Evolutionary conservation across 305 asterid genomes (phyloP), one percentile per base, ranked within the genome.

Genomic region (Fraxinus angustifolia): DNA sequence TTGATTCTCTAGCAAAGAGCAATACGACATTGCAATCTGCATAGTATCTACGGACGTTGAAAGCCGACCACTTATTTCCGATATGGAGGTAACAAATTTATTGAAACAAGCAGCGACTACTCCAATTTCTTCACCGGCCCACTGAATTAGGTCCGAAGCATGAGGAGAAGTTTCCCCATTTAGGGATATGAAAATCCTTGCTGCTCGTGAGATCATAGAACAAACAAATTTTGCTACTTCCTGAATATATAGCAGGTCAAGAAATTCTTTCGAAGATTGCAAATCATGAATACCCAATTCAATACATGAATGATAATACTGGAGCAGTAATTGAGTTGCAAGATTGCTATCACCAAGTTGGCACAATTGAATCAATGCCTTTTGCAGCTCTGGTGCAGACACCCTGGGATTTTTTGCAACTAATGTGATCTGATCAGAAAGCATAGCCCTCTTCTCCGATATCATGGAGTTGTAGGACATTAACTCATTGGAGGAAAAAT

Each of bases 151-250:
- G 40, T 82, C 90, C 0, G 88, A 82, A 70, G 90, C 28, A 83
- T 82, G 80, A 80, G 87, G 78, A 65, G 89, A 45, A 19, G 83
- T 82, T 76, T 85, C 92, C 81, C 91, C 93, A 48, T 87, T 85
- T 88, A 93, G 86, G 73, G 88, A 88, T 7, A 78, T 81, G 75
- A 85, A 91, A 83, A 94, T 89, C 81, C 81, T 89, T 35, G 81
- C 88, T 78, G 90, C 91, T 88, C 89, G 98, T 78, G 95, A 91
- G 82, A 93, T 91, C 92, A 86, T 86, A 1, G 98, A 92, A 79
- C 90, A 88, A 4, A 86, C 84, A 58, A 81, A 78, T 80, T 79
- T 91, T 16, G 93, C 81, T 34, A 82, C 79, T 79, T 85, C 87
- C 77, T 83, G 87, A 72, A 89, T 75, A 74, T 87, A 84, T 30